Percentiles rank a stretch among this genome's conserved stretches.
phyloP scores from a whole-genome alignment of 331 rosid genomes.

The Saraca asoca region DNA sequence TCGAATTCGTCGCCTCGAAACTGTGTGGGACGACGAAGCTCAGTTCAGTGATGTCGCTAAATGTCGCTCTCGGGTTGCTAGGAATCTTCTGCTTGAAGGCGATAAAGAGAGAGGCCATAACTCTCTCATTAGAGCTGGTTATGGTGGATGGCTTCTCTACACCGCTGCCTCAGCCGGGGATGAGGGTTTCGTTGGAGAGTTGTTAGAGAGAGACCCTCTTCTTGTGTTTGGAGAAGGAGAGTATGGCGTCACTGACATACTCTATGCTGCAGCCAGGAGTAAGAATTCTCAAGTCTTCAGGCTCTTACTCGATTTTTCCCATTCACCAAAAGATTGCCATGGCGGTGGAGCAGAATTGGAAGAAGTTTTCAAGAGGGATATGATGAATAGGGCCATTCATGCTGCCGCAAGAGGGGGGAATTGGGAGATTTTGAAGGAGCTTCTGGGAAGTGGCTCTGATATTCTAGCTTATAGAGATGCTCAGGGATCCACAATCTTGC shows the following conservation, averaged over 20 bases:
- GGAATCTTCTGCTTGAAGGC: conserved; percentile 61
- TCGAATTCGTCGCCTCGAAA: conserved; percentile 84
- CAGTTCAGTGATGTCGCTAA: conserved; percentile 61
- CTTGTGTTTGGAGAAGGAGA: conserved; percentile 93
- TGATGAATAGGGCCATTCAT: conserved; percentile 76
- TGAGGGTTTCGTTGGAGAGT: conserved; percentile 55
- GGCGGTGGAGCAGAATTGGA: conserved; percentile 38
- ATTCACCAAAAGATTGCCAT: conserved; percentile 44
- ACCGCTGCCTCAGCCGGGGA: conserved; percentile 95
- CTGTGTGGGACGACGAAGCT: conserved; percentile 82
- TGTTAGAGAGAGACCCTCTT: conserved; percentile 58
- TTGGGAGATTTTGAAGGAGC: conserved; percentile 63
- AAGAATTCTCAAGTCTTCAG: conserved; percentile 61
- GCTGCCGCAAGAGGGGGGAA: conserved; percentile 93
- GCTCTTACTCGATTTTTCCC: conserved; percentile 55
- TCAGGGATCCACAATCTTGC: conserved; percentile 70
- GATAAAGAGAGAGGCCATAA: conserved; percentile 51
- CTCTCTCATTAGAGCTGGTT: conserved; percentile 83
- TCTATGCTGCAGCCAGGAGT: conserved; percentile 85
- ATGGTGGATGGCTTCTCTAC: conserved; percentile 95
- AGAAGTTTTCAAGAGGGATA: conserved; percentile 61
- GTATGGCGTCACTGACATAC: conserved; percentile 79
- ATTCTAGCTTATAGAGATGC: conserved; percentile 59
- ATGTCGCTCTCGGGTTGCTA: conserved; percentile 71
- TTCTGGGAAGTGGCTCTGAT: conserved; percentile 47